Conservation (phyloP, 768 basidiomycete species). For the Leccinum incarnatum region DNA sequence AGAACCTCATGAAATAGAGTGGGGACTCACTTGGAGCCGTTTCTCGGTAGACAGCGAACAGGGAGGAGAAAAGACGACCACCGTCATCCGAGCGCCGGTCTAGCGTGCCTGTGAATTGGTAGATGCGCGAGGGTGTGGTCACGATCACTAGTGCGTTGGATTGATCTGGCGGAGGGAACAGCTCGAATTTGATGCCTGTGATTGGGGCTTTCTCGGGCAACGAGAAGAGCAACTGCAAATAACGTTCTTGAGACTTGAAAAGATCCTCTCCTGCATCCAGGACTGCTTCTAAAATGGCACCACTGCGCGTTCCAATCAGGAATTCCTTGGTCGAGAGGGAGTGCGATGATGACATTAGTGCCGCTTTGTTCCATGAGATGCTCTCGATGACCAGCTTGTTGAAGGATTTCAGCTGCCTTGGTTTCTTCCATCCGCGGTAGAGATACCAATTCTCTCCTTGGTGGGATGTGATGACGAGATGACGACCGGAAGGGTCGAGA, state of each 20-base stretch:
- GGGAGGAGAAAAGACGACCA: constrained; percentile 66
- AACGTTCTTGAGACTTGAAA: constrained; percentile 85
- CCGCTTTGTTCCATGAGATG: constrained; percentile 85
- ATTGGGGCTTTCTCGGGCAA: constrained; percentile 80
- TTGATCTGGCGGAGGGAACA: constrained; percentile 62
- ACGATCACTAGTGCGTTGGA: constrained; percentile 69
- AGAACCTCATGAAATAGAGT: constrained; percentile 1
- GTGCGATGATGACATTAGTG: constrained; percentile 59
- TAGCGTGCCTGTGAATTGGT: constrained; percentile 77
- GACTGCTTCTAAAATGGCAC: constrained; percentile 83
- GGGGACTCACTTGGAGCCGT: constrained; percentile 68
- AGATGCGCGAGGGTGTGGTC: constrained; percentile 85
- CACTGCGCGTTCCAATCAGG: constrained; percentile 81
- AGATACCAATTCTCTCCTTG: constrained; percentile 96
- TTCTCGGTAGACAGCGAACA: constrained; percentile 76
- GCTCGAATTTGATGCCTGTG: constrained; percentile 81
- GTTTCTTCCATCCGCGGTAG: constrained; percentile 78
- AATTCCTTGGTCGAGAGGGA: constrained; percentile 80
- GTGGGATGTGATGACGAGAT: constrained; percentile 80
- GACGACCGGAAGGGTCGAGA: constrained; percentile 89
- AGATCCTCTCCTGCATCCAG: constrained; percentile 90
- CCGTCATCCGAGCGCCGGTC: constrained; percentile 72
- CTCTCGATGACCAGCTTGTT: constrained; percentile 84
- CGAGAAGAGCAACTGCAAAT: constrained; percentile 69
- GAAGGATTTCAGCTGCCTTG: constrained; percentile 72